A percentile compares a stretch with the other conserved stretches of the same genome.
phyloP scores from a whole-genome alignment of 202 grass and related monocot genomes.

The Eragrostis tef region DNA sequence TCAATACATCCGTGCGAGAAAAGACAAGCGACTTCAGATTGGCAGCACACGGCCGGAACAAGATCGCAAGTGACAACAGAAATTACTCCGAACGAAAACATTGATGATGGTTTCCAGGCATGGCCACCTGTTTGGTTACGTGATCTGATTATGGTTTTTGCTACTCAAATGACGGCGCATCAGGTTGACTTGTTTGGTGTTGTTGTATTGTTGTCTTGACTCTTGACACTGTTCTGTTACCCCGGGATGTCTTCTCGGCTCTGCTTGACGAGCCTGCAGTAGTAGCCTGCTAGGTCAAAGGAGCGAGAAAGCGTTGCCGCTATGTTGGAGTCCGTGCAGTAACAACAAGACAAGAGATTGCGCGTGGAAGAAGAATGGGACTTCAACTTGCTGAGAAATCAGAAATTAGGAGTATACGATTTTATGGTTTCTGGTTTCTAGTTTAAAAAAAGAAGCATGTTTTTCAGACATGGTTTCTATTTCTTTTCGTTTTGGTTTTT shows the following conservation, averaged over 20 bases:
- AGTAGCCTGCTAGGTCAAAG: not conserved
- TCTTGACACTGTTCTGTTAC: not conserved
- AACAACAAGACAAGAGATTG: not conserved
- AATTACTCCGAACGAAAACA: slow-evolving; percentile 8
- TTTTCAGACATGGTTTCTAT: too few relatives aligned
- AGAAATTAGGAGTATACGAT: too few relatives aligned
- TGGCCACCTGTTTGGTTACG: not conserved
- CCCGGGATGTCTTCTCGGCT: not conserved
- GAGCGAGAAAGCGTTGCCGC: not conserved
- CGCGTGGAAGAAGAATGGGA: not conserved
- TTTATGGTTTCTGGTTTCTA: too few relatives aligned
- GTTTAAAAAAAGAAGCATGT: too few relatives aligned
- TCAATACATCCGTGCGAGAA: not conserved
- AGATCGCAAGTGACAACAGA: not conserved
- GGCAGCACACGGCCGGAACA: not conserved
- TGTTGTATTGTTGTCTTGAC: not conserved
- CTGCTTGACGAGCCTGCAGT: not conserved
- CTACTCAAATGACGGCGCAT: slow-evolving; percentile 9
- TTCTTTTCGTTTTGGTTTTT: too few relatives aligned
- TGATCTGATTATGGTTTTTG: slow-evolving; percentile 36
- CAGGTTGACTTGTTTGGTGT: not conserved
- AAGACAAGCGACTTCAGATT: slow-evolving; percentile 18
- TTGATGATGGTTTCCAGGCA: slow-evolving; percentile 33
- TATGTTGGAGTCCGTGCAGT: not conserved
- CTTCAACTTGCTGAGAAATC: not conserved